These are phyloP conservation scores for Metrosideros polymorpha DNA, from an alignment of 441 rosid species.

Conservation along the genomic window DNA sequence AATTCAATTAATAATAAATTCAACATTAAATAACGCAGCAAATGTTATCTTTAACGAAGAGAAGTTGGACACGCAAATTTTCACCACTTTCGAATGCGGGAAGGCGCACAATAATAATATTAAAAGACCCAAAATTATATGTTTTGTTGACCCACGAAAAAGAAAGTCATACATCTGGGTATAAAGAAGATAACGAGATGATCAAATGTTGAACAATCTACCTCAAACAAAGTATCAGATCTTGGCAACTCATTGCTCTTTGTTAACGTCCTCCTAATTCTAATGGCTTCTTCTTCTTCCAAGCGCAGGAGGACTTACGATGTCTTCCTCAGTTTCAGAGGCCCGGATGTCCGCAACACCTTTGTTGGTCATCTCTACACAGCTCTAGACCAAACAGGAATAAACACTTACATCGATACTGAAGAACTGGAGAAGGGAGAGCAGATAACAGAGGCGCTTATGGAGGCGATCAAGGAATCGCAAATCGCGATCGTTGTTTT, in stretches of 20 bases:
- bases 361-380: neutral
- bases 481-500: fast-evolving
- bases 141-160: neutral
- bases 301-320: neutral
- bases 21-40: too few relatives aligned
- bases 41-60: too few relatives aligned
- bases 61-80: too few relatives aligned
- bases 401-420: fast-evolving
- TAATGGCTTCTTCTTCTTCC: neutral
- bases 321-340: neutral
- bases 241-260: neutral
- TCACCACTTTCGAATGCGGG: too few relatives aligned
- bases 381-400: fast-evolving
- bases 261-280: neutral
- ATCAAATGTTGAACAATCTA: neutral
- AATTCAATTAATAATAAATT: too few relatives aligned
- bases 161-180: fast-evolving
- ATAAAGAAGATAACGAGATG: fast-evolving
- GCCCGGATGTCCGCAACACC: fast-evolving
- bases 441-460: neutral
- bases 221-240: too few relatives aligned
- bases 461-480: fast-evolving
- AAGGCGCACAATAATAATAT: too few relatives aligned
- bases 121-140: too few relatives aligned
- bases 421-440: neutral